Percentiles rank a stretch among this genome's conserved stretches.
These are phyloP conservation scores for Ceratobasidium sp. DNA, from an alignment of 1,284 basidiomycete species.

Conservation along the genomic window DNA sequence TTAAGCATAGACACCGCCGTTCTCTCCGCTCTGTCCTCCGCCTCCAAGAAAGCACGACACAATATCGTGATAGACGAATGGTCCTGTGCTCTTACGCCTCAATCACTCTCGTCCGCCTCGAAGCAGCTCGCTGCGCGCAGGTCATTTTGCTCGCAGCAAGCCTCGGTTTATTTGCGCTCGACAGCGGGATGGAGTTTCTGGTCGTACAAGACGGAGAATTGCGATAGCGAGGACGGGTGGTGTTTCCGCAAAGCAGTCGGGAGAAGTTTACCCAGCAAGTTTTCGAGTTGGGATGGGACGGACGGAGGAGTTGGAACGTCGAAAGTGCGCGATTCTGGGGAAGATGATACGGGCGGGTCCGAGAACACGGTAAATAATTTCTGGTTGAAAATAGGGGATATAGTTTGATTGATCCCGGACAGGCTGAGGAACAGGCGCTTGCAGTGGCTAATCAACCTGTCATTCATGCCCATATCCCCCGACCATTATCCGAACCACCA, in stretches of 20 bases:
- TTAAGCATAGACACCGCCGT: constrained; percentile 64
- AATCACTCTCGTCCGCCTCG: constrained; percentile 67
- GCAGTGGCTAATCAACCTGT: no score
- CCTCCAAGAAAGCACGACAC: constrained; percentile 61
- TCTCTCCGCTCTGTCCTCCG: constrained; percentile 59
- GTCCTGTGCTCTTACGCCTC: constrained; percentile 75
- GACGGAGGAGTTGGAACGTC: no score
- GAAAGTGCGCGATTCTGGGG: no score
- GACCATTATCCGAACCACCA: no score
- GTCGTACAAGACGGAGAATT: constrained; percentile 76
- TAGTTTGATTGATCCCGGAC: no score
- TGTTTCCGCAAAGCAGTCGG: constrained; percentile 75
- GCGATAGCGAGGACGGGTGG: constrained; percentile 72
- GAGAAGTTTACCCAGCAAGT: constrained; percentile 67
- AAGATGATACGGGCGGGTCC: no score
- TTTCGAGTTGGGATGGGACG: constrained; percentile 57
- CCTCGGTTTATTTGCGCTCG: constrained; percentile 70
- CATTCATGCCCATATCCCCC: no score
- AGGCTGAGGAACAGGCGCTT: no score
- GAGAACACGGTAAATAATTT: no score
- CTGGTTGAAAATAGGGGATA: no score
- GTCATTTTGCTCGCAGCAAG: constrained; percentile 74
- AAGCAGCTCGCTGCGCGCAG: constrained; percentile 58
- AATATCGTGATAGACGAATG: constrained; percentile 81
- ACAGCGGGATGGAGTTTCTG: constrained; percentile 82